Evolutionary conservation across 2,329 filamentous ascomycete species (phyloP).

Genomic region (Xylaria sp.): DNA sequence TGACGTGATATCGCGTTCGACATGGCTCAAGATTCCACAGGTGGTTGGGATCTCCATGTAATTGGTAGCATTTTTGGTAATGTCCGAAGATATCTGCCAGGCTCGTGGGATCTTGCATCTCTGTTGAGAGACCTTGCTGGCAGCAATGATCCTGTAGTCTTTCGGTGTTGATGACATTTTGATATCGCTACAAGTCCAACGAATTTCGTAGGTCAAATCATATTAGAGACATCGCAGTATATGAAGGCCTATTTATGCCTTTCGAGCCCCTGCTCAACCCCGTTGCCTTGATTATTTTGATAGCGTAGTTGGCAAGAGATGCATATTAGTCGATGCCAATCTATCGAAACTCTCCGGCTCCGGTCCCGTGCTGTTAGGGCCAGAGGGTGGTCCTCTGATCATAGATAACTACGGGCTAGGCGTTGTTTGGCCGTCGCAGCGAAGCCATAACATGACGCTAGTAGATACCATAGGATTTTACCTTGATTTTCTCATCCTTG

Average conservation of each 20-base stretch:
- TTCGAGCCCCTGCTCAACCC: not conserved
- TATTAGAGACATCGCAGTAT: not conserved
- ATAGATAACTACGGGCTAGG: not conserved
- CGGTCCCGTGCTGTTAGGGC: not conserved
- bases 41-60: constrained; percentile 39
- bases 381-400: not conserved
- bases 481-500: not conserved
- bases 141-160: constrained; percentile 37
- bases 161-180: constrained; percentile 34
- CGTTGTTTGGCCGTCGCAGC: not conserved
- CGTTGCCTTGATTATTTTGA: not conserved
- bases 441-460: not conserved
- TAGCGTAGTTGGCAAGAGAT: not conserved
- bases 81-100: constrained; percentile 35
- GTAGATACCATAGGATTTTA: not conserved
- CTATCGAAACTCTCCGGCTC: constrained; percentile 1
- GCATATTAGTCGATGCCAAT: too few species aligned
- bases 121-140: constrained; percentile 37
- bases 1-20: constrained; percentile 33
- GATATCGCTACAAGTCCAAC: not conserved
- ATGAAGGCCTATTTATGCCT: not conserved
- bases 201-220: not conserved
- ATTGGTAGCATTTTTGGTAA: constrained; percentile 30
- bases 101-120: constrained; percentile 38
- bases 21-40: constrained; percentile 29